These are phyloP conservation scores for Mycena metata DNA, from an alignment of 768 basidiomycete species.

Conservation along the genomic window DNA sequence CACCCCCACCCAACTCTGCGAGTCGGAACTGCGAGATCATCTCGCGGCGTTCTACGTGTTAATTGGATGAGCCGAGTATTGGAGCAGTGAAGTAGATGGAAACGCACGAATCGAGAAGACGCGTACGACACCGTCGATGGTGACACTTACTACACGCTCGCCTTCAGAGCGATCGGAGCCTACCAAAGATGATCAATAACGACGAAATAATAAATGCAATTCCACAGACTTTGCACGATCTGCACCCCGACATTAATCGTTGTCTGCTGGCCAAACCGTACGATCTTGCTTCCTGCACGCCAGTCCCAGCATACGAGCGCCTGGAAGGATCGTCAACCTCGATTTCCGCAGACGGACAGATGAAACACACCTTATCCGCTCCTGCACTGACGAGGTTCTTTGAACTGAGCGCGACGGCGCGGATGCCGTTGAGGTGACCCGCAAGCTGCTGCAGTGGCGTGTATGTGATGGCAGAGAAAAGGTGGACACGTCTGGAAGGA, in stretches of 20 bases:
- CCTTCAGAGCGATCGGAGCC: conserved; percentile 58
- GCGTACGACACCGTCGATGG: conserved; percentile 91
- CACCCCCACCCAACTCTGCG: conserved; percentile 77
- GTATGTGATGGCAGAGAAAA: conserved; percentile 87
- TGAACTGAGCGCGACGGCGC: conserved; percentile 76
- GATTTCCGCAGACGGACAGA: neutral
- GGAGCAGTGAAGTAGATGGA: conserved; percentile 37
- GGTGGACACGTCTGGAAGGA: conserved; percentile 6
- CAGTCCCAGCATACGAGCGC: conserved; percentile 92
- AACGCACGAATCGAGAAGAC: conserved; percentile 92
- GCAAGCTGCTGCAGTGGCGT: conserved; percentile 77
- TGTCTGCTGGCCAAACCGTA: conserved; percentile 87
- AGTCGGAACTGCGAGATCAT: conserved; percentile 85
- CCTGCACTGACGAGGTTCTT: conserved; percentile 89
- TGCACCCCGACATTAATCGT: conserved; percentile 94
- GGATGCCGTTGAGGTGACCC: conserved; percentile 78
- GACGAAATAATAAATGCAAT: conserved; percentile 7
- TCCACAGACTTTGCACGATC: conserved; percentile 67
- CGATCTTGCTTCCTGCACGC: conserved; percentile 70
- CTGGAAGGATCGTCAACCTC: conserved; percentile 29
- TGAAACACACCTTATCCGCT: conserved; percentile 49
- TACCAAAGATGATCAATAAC: neutral
- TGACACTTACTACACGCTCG: conserved; percentile 90
- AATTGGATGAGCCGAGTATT: neutral
- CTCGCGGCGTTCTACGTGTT: conserved; percentile 68